These are phyloP conservation scores for Madurella mycetomatis DNA, from an alignment of 2,329 filamentous ascomycete genomes.

Conservation along the genomic window DNA sequence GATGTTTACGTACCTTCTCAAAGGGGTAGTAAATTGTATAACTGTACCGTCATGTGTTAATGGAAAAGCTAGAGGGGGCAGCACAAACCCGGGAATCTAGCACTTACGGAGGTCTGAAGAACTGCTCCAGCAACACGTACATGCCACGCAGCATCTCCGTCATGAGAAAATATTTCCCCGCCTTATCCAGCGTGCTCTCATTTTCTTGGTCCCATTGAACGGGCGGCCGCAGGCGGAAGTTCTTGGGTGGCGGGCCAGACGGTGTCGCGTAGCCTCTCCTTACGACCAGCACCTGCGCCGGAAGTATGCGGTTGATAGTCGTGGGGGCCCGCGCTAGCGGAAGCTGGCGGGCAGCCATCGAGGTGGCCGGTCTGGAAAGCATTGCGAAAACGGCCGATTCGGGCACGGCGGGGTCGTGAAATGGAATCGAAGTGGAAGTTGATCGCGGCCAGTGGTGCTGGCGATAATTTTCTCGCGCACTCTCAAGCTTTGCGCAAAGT, in stretches of 20 bases:
- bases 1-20: conserved; percentile 64
- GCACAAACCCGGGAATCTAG: not conserved
- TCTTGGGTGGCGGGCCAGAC: conserved; percentile 69
- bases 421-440: not conserved
- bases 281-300: conserved; percentile 11
- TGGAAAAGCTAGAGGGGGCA: not conserved
- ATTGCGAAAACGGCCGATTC: conserved; percentile 15
- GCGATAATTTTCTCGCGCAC: conserved; percentile 8
- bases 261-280: conserved; percentile 59
- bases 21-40: conserved; percentile 99
- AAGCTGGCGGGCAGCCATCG: conserved; percentile 20
- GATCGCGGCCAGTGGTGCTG: not conserved
- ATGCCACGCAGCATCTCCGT: conserved; percentile 95
- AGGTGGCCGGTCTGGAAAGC: conserved; percentile 21
- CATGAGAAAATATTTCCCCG: conserved; percentile 92
- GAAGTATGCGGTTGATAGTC: conserved; percentile 8
- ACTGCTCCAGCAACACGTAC: conserved; percentile 97
- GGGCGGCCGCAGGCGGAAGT: conserved; percentile 72
- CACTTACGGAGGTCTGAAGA: conserved; percentile 94
- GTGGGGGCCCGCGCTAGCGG: conserved; percentile 6
- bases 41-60: conserved; percentile 42
- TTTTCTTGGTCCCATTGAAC: conserved; percentile 76
- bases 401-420: not conserved
- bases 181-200: conserved; percentile 73
- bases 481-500: no score